Percentiles rank a stretch among this genome's conserved stretches.
Conservation (phyloP, 164 flowering plant genomes). For the Sextonia rubra region DNA sequence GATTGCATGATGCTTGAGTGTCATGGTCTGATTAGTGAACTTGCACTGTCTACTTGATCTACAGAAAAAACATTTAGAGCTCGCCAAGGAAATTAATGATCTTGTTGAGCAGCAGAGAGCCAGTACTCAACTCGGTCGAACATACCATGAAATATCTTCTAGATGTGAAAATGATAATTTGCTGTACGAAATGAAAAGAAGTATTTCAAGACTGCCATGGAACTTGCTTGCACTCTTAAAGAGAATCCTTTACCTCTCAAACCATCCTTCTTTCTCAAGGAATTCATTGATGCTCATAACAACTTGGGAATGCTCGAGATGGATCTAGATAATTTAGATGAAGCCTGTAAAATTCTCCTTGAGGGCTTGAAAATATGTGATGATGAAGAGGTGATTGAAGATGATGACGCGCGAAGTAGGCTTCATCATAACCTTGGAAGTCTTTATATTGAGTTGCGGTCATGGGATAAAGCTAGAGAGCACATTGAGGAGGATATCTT, state of each 20-base stretch:
- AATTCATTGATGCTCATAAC: conserved; percentile 88
- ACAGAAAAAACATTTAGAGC: conserved; percentile 86
- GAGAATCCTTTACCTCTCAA: conserved; percentile 34
- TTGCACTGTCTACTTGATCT: conserved; percentile 1
- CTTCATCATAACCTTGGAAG: conserved; percentile 90
- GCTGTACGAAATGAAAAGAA: conserved; percentile 73
- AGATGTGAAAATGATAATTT: conserved; percentile 57
- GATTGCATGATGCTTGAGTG: background rate
- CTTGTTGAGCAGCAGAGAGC: conserved; percentile 94
- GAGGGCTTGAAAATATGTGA: conserved; percentile 75
- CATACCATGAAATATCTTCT: conserved; percentile 78
- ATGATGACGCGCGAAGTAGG: conserved; percentile 80
- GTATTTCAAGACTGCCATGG: conserved; percentile 81
- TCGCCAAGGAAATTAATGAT: conserved; percentile 68
- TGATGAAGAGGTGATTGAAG: conserved; percentile 74
- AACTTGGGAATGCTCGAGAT: conserved; percentile 92
- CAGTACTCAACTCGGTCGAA: conserved; percentile 89
- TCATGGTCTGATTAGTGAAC: background rate
- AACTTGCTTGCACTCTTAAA: conserved; percentile 59
- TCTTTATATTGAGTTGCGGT: conserved; percentile 70
- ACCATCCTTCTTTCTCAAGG: conserved; percentile 56
- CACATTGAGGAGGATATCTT: conserved; percentile 76
- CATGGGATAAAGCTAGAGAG: conserved; percentile 67
- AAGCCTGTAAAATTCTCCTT: conserved; percentile 55
- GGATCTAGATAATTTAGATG: conserved; percentile 84